These are phyloP conservation scores for Mycena filopes DNA, from an alignment of 768 basidiomycete species.

Conservation along the genomic window DNA sequence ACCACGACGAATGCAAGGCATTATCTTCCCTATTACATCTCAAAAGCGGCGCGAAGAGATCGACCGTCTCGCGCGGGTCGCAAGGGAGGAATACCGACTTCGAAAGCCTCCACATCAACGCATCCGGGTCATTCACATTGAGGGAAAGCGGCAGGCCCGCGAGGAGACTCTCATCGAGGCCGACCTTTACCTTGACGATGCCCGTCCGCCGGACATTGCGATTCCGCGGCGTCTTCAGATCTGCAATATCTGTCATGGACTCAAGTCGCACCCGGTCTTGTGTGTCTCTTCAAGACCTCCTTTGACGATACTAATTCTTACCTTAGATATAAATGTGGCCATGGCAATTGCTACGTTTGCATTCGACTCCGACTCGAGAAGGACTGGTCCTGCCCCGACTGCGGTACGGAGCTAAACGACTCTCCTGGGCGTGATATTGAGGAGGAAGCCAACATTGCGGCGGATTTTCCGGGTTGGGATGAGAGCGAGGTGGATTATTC, in stretches of 20 bases:
- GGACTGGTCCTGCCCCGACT: background rate
- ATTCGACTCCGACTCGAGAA: background rate
- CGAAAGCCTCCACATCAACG: no score
- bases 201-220: background rate
- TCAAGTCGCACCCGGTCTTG: background rate
- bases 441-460: no score
- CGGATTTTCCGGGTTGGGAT: no score
- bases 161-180: background rate
- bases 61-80: no score
- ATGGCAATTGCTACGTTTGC: slow-evolving; percentile 9
- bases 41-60: no score
- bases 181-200: background rate
- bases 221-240: background rate
- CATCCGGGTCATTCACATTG: background rate
- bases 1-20: no score
- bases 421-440: no score
- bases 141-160: background rate
- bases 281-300: background rate
- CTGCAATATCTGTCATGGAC: background rate
- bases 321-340: background rate
- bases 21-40: no score
- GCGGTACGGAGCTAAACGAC: background rate
- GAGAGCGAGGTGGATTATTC: no score
- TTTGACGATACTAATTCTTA: background rate
- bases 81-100: no score